Evolutionary conservation across 1,139 yeast species (phyloP).

Genomic region (Candida sanyaensis): DNA sequence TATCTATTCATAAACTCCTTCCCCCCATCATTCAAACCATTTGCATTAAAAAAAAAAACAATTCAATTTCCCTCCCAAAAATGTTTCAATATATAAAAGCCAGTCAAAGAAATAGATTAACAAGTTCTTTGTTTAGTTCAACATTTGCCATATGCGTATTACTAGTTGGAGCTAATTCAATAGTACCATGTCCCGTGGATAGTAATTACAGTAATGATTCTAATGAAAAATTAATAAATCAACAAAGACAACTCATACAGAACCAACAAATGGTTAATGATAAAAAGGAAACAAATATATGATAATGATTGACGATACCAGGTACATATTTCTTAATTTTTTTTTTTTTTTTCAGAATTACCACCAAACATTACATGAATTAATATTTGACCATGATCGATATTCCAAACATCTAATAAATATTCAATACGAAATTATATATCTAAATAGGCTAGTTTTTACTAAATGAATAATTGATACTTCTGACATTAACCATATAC

Average conservation of each 20-base stretch:
- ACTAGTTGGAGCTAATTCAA: slow-evolving; percentile 68
- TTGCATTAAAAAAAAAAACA: background rate
- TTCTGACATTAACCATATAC: background rate
- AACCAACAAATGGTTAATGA: slow-evolving; percentile 8
- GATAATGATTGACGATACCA: background rate
- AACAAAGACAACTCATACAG: slow-evolving; percentile 11
- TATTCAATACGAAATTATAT: background rate
- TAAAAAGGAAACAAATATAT: background rate
- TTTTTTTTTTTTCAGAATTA: background rate
- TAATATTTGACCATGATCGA: background rate
- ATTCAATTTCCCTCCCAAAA: background rate
- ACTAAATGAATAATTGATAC: background rate
- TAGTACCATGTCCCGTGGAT: slow-evolving; percentile 78
- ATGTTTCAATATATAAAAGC: slow-evolving; percentile 45
- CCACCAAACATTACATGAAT: background rate
- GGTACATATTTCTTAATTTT: background rate
- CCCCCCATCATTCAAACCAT: background rate
- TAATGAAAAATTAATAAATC: slow-evolving; percentile 26
- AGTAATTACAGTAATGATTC: slow-evolving; percentile 46
- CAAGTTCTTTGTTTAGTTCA: slow-evolving; percentile 71
- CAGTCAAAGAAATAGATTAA: slow-evolving; percentile 54
- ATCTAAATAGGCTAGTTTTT: background rate
- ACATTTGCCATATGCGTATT: slow-evolving; percentile 72
- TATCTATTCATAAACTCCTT: background rate
- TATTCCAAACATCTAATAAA: background rate